Conservation (phyloP, 2,329 filamentous ascomycete genomes). For the Fusarium continuum region DNA sequence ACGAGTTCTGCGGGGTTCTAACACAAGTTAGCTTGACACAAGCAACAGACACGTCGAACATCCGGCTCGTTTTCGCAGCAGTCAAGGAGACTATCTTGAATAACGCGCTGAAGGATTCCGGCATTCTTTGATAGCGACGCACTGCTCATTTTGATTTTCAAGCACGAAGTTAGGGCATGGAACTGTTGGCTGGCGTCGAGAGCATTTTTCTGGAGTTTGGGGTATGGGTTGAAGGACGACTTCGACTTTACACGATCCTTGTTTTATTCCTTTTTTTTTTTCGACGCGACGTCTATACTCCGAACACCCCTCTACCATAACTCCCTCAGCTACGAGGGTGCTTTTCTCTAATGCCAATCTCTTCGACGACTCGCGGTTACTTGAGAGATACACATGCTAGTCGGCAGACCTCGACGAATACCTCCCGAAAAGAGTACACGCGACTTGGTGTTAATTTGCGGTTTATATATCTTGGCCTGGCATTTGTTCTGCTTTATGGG, state of each 20-base stretch:
- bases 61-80: constrained; percentile 95
- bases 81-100: constrained; percentile 99
- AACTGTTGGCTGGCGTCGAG: constrained; percentile 40
- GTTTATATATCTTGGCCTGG: constrained; percentile 30
- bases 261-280: constrained; percentile 28
- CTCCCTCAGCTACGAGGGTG: constrained; percentile 17
- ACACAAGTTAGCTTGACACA: constrained; percentile 79
- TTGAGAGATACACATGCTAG: constrained; percentile 11
- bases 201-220: constrained; percentile 44
- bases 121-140: constrained; percentile 75
- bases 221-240: constrained; percentile 35
- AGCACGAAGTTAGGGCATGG: constrained; percentile 39
- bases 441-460: constrained; percentile 28
- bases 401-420: constrained; percentile 16
- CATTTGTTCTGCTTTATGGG: constrained; percentile 28
- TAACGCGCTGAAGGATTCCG: constrained; percentile 97
- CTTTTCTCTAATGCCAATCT: constrained; percentile 13
- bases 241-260: constrained; percentile 36
- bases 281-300: constrained; percentile 30
- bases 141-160: constrained; percentile 27
- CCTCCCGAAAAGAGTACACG: constrained; percentile 19
- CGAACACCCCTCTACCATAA: constrained; percentile 22
- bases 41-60: constrained; percentile 98
- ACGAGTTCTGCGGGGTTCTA: constrained; percentile 6
- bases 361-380: constrained; percentile 18